Evolutionary conservation across 1,284 basidiomycete genomes (phyloP).

Genomic region (Trichosporon ovoides): DNA sequence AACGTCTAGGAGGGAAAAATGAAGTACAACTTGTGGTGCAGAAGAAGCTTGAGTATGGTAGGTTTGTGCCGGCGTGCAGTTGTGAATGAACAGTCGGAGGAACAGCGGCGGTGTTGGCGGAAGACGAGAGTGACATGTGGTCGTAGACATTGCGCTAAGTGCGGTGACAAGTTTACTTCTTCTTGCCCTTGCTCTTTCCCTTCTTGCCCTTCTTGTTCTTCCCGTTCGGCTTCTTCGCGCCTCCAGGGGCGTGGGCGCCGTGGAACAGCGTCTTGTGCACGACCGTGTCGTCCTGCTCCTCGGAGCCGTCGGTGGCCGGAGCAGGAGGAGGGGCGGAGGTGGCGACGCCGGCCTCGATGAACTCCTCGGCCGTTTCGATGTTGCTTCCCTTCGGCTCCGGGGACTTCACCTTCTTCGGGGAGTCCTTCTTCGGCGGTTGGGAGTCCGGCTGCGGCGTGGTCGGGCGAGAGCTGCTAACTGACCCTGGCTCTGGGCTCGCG

Average conservation of each 20-base stretch:
- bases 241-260: neutral
- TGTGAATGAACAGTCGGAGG: neutral
- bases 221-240: neutral
- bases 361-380: conserved; percentile 2
- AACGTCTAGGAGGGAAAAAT: too few relatives aligned
- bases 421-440: neutral
- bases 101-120: too few relatives aligned
- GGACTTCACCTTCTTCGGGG: neutral
- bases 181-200: neutral
- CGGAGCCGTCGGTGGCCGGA: too few relatives aligned
- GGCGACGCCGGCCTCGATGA: neutral
- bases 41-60: too few relatives aligned
- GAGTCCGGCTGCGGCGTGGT: conserved; percentile 8
- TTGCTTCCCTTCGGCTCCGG: neutral
- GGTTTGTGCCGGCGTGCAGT: too few relatives aligned
- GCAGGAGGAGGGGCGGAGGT: neutral
- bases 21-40: too few relatives aligned
- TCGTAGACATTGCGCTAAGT: too few relatives aligned
- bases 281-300: conserved; percentile 5
- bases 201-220: neutral
- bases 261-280: conserved; percentile 21
- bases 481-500: neutral
- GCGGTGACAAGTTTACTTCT: neutral
- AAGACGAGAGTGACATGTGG: too few relatives aligned
- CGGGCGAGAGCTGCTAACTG: conserved; percentile 10